Percentiles rank a stretch among this genome's conserved stretches.
Evolutionary conservation across 768 basidiomycete species (phyloP).

Genomic region (Scleroderma bovista): DNA sequence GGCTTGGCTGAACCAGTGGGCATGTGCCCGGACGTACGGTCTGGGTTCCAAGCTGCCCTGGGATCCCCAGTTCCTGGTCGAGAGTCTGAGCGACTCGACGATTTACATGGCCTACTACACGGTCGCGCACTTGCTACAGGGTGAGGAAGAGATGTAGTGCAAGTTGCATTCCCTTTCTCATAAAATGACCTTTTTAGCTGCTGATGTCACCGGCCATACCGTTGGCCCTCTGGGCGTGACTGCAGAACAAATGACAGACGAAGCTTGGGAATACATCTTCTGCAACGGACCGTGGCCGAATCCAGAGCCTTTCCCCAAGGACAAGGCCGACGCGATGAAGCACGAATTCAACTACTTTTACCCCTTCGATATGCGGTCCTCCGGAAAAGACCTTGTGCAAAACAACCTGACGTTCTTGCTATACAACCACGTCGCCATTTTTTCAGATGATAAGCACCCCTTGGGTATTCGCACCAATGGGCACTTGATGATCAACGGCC

Average conservation of each 20-base stretch:
- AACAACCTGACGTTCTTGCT: constrained; percentile 93
- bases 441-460: constrained; percentile 85
- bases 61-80: constrained; percentile 95
- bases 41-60: constrained; percentile 94
- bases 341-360: constrained; percentile 96
- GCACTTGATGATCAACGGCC: constrained; percentile 93
- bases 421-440: constrained; percentile 94
- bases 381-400: constrained; percentile 93
- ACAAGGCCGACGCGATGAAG: constrained; percentile 80
- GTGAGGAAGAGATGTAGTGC: constrained; percentile 39
- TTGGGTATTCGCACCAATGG: constrained; percentile 91
- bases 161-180: background rate
- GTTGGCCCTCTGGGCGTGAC: constrained; percentile 82
- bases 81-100: constrained; percentile 94
- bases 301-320: constrained; percentile 56
- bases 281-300: constrained; percentile 72
- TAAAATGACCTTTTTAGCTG: constrained; percentile 34
- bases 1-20: constrained; percentile 97
- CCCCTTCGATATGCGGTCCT: constrained; percentile 96
- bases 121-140: constrained; percentile 84
- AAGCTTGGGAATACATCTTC: constrained; percentile 94
- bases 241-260: constrained; percentile 93
- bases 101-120: constrained; percentile 99
- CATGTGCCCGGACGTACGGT: constrained; percentile 96
- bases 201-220: constrained; percentile 70